phyloP scores from a whole-genome alignment of 108 stramenopile genomes.

The Cyclostephanos invisitatus region DNA sequence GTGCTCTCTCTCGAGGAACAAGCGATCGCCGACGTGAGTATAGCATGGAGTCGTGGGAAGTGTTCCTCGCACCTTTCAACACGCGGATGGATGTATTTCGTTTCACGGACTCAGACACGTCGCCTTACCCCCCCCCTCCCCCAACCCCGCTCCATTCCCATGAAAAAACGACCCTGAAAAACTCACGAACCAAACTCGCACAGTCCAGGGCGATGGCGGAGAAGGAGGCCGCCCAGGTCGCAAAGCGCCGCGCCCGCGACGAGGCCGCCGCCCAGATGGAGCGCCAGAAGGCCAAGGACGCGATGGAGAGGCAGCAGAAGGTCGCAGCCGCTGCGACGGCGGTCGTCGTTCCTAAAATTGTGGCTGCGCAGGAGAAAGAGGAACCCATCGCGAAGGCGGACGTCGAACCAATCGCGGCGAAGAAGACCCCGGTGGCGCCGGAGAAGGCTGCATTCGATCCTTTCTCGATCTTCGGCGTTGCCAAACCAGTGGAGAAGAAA shows the following conservation, averaged over 20 bases:
- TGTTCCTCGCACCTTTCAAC: not conserved
- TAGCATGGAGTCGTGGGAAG: not conserved
- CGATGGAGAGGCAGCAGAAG: conserved; percentile 57
- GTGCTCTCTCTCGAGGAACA: conserved; percentile 65
- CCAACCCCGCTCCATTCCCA: too few relatives aligned
- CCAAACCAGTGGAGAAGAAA: conserved; percentile 22
- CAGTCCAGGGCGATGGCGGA: conserved; percentile 63
- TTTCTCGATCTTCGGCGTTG: conserved; percentile 28
- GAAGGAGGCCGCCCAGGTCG: conserved; percentile 58
- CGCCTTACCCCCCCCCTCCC: not conserved
- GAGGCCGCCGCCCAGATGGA: conserved; percentile 69
- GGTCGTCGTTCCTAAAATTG: not conserved
- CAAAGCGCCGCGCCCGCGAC: conserved; percentile 59
- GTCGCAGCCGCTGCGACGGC: conserved; percentile 15
- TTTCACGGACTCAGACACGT: not conserved
- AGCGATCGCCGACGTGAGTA: conserved; percentile 61
- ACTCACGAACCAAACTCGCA: not conserved
- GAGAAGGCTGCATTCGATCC: conserved; percentile 16
- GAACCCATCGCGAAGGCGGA: not conserved
- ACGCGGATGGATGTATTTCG: not conserved
- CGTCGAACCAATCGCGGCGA: conserved; percentile 12
- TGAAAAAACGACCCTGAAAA: too few relatives aligned
- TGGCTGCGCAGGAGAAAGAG: conserved; percentile 23
- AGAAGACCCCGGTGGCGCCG: conserved; percentile 1
- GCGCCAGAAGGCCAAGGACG: conserved; percentile 62